Conservation (phyloP, 2,329 filamentous ascomycete species). For the Penicillium hesseltinei region DNA sequence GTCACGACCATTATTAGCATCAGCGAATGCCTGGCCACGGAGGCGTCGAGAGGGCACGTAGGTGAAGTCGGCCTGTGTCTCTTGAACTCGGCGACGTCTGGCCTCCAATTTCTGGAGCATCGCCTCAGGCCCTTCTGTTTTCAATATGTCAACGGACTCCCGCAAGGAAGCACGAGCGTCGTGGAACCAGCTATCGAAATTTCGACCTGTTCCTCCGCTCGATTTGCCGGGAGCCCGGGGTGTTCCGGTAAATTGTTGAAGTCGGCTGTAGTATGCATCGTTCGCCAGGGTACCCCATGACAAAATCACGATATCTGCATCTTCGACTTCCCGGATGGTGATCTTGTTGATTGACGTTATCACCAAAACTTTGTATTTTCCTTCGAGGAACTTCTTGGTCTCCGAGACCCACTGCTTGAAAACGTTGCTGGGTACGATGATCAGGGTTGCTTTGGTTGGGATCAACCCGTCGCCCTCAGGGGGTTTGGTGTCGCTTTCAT, state of each 20-base stretch:
- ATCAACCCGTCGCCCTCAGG: slow-evolving; percentile 30
- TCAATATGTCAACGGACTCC: slow-evolving; percentile 41
- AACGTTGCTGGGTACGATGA: slow-evolving; percentile 58
- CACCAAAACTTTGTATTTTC: slow-evolving; percentile 45
- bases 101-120: slow-evolving; percentile 34
- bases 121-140: slow-evolving; percentile 26
- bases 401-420: slow-evolving; percentile 59
- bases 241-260: slow-evolving; percentile 53
- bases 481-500: slow-evolving; percentile 19
- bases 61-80: slow-evolving; percentile 41
- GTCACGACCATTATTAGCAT: slow-evolving; percentile 7
- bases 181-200: slow-evolving; percentile 56
- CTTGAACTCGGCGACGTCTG: slow-evolving; percentile 31
- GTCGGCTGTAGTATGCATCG: slow-evolving; percentile 48
- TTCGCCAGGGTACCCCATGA: slow-evolving; percentile 52
- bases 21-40: slow-evolving; percentile 28
- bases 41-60: slow-evolving; percentile 36
- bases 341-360: slow-evolving; percentile 43
- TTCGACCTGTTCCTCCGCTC: slow-evolving; percentile 46
- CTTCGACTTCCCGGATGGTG: slow-evolving; percentile 46
- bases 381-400: slow-evolving; percentile 50
- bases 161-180: slow-evolving; percentile 45
- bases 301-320: slow-evolving; percentile 56
- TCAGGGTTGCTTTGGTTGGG: slow-evolving; percentile 56
- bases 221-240: slow-evolving; percentile 41